These are phyloP conservation scores for Cladophialophora bantiana DNA, from an alignment of 2,329 filamentous ascomycete species.

Conservation along the genomic window DNA sequence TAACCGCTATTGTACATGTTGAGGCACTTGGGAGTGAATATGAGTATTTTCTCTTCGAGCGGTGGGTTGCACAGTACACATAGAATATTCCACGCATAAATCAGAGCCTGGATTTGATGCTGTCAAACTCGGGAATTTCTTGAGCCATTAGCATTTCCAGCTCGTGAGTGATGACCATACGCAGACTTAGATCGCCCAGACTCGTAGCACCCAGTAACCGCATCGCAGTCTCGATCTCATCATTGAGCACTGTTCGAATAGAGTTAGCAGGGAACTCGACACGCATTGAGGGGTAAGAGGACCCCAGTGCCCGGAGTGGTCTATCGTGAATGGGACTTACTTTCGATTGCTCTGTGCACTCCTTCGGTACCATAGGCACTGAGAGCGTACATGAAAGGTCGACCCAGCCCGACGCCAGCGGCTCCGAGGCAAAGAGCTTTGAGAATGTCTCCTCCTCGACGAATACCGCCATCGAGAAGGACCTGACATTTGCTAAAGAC, in stretches of 20 bases:
- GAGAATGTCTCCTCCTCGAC: conserved; percentile 62
- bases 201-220: conserved; percentile 55
- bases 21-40: too few relatives aligned
- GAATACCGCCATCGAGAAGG: conserved; percentile 62
- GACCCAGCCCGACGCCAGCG: conserved; percentile 61
- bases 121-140: not conserved
- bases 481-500: conserved; percentile 59
- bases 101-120: not conserved
- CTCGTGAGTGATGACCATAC: conserved; percentile 51
- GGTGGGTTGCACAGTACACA: not conserved
- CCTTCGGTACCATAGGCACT: conserved; percentile 59
- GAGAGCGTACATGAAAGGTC: conserved; percentile 61
- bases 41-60: too few relatives aligned
- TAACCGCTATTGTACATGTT: too few relatives aligned
- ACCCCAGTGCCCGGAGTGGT: not conserved
- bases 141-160: conserved; percentile 40
- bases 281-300: conserved; percentile 9
- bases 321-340: conserved; percentile 19
- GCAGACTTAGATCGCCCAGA: conserved; percentile 52
- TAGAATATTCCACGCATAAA: not conserved
- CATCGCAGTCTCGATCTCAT: conserved; percentile 58
- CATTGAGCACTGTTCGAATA: conserved; percentile 27
- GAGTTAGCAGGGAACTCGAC: not conserved
- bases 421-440: conserved; percentile 63
- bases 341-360: conserved; percentile 57